These are phyloP conservation scores for Diaporthe capsici DNA, from an alignment of 2,329 filamentous ascomycete species.

Conservation along the genomic window DNA sequence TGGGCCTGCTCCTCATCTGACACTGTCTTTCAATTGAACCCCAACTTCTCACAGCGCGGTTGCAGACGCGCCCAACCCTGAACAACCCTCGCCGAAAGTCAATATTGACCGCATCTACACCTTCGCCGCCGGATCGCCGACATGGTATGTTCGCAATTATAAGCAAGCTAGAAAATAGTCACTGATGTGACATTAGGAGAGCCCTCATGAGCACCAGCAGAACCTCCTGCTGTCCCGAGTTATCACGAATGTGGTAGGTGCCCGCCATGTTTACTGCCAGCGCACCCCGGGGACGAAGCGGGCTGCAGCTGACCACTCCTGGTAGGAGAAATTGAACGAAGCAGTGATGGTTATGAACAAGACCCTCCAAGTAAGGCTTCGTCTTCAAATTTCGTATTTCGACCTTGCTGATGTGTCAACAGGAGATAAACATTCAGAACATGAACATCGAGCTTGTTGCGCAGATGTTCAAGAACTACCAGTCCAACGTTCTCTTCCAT, in stretches of 20 bases:
- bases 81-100: constrained; percentile 37
- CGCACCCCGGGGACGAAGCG: too few relatives aligned
- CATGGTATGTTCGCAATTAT: constrained; percentile 37
- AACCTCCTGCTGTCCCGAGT: constrained; percentile 93
- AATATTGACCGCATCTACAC: constrained; percentile 17
- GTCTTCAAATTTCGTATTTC: neutral
- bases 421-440: constrained; percentile 99
- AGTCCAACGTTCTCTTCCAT: constrained; percentile 97
- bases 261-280: constrained; percentile 1
- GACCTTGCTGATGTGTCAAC: constrained; percentile 7
- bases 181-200: constrained; percentile 72
- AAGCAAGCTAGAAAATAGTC: neutral
- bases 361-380: constrained; percentile 78
- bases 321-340: constrained; percentile 96
- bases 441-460: constrained; percentile 99
- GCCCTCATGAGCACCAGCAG: constrained; percentile 97
- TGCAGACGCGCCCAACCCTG: constrained; percentile 31
- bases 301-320: constrained; percentile 36
- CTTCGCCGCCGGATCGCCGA: neutral
- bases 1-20: neutral
- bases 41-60: constrained; percentile 28
- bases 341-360: constrained; percentile 94
- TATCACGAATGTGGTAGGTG: constrained; percentile 93
- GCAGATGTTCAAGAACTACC: constrained; percentile 99
- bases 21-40: constrained; percentile 24